phyloP scores from a whole-genome alignment of 768 basidiomycete species.

The Termitomyces sp. region DNA sequence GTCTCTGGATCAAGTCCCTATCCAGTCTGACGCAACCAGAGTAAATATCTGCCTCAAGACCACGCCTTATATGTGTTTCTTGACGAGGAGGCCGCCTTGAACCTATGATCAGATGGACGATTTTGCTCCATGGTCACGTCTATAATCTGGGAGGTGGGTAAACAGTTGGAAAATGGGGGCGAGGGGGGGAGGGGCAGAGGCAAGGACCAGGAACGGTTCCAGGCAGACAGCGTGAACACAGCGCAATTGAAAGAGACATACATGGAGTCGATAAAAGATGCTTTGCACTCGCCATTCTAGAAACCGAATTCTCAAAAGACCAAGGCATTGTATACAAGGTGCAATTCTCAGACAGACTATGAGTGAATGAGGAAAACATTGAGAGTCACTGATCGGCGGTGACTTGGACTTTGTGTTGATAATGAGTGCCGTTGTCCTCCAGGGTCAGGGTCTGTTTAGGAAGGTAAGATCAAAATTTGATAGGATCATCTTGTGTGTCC shows the following conservation, averaged over 20 bases:
- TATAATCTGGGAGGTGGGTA: not conserved
- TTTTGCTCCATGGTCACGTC: constrained; percentile 7
- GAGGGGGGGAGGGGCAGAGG: not conserved
- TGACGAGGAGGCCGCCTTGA: not conserved
- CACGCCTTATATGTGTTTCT: not conserved
- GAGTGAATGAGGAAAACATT: constrained; percentile 22
- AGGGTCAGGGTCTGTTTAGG: no score
- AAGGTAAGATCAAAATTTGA: no score
- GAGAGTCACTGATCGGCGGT: constrained; percentile 23
- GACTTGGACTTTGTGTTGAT: not conserved
- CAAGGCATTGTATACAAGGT: constrained; percentile 23
- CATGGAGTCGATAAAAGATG: constrained; percentile 26
- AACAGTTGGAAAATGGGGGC: not conserved
- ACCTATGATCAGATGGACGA: constrained; percentile 1
- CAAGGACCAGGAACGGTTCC: no score
- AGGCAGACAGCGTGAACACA: constrained; percentile 25
- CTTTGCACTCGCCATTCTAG: constrained; percentile 21
- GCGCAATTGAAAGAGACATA: constrained; percentile 37
- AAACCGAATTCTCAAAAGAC: constrained; percentile 22
- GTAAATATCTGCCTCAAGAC: not conserved
- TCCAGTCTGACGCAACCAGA: not conserved
- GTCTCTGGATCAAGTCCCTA: not conserved
- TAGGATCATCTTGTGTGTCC: no score
- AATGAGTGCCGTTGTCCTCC: no score
- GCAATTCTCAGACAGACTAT: constrained; percentile 19